These are phyloP conservation scores for Penicillium sp. DNA, from an alignment of 2,329 filamentous ascomycete genomes.

Conservation along the genomic window DNA sequence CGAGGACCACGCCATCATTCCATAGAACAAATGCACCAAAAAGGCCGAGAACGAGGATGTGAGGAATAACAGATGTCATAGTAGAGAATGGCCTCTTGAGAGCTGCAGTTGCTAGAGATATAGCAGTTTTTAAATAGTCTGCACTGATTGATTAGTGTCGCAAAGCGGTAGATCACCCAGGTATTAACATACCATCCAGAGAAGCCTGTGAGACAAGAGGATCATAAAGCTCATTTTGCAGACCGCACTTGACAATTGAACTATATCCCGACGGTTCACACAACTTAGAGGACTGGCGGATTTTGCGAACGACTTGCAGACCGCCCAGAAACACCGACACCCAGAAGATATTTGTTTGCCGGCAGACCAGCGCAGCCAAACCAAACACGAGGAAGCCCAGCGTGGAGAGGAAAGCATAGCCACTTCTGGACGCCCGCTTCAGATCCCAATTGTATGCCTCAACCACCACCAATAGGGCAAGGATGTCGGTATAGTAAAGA, in stretches of 20 bases:
- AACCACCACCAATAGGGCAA: slow-evolving; percentile 74
- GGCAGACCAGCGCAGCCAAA: slow-evolving; percentile 66
- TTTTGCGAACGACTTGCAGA: slow-evolving; percentile 40
- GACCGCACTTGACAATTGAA: slow-evolving; percentile 33
- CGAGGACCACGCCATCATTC: slow-evolving; percentile 91
- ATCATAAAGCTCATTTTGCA: slow-evolving; percentile 49
- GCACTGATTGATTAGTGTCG: slow-evolving; percentile 27
- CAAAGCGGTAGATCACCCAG: not conserved
- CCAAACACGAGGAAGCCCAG: slow-evolving; percentile 56
- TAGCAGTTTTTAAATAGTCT: slow-evolving; percentile 51
- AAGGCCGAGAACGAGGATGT: slow-evolving; percentile 59
- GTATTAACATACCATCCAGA: slow-evolving; percentile 46
- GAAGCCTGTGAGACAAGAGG: slow-evolving; percentile 49
- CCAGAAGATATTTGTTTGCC: slow-evolving; percentile 98
- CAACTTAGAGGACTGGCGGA: slow-evolving; percentile 31
- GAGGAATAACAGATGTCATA: slow-evolving; percentile 47
- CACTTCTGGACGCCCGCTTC: slow-evolving; percentile 29
- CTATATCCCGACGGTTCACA: slow-evolving; percentile 27
- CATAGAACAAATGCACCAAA: slow-evolving; percentile 76
- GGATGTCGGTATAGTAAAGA: slow-evolving; percentile 90
- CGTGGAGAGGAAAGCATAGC: slow-evolving; percentile 24
- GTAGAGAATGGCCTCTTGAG: slow-evolving; percentile 44
- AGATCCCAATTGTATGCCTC: slow-evolving; percentile 59
- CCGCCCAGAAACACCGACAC: slow-evolving; percentile 56
- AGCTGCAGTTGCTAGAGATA: slow-evolving; percentile 64